Percentiles rank a stretch among this genome's conserved stretches.
Evolutionary conservation across 192 early-diverging fungal species (phyloP).

Genomic region (Thoreauomyces humboldtii): DNA sequence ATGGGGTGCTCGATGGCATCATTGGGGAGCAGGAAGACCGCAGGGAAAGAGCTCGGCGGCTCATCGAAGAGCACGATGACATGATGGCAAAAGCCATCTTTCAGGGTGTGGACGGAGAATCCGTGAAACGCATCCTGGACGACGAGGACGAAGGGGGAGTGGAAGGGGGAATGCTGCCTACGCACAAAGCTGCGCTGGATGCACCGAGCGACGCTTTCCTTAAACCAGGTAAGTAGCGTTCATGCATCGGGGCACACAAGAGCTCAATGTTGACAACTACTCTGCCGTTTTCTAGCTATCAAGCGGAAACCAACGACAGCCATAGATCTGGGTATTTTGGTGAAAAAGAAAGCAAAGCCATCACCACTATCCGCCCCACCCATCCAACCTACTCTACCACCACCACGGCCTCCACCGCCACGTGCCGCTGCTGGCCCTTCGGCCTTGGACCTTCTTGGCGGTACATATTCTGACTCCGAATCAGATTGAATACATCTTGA

Average conservation of each 20-base stretch:
- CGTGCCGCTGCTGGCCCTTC: neutral
- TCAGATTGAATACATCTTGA: neutral
- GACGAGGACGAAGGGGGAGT: slow-evolving; percentile 17
- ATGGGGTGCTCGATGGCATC: slow-evolving; percentile 57
- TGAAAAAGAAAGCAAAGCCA: slow-evolving; percentile 16
- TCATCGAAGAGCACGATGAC: slow-evolving; percentile 66
- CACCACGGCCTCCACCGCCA: neutral
- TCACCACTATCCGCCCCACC: neutral
- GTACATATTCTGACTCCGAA: slow-evolving; percentile 18
- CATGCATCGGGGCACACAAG: too few species aligned
- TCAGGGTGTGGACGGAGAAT: slow-evolving; percentile 61
- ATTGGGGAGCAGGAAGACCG: slow-evolving; percentile 25
- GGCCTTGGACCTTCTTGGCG: slow-evolving; percentile 15
- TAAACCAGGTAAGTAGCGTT: neutral
- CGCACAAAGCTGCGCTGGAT: neutral
- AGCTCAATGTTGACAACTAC: too few species aligned
- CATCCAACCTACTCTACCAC: neutral
- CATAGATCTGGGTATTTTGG: slow-evolving; percentile 5
- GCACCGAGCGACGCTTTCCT: neutral
- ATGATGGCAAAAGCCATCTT: slow-evolving; percentile 61
- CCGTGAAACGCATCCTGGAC: slow-evolving; percentile 61
- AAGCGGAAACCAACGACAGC: neutral
- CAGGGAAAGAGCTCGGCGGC: slow-evolving; percentile 25
- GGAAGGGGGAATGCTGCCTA: neutral
- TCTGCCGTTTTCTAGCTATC: neutral